Percentiles rank a stretch among this genome's conserved stretches.
Conservation (phyloP, 2,329 filamentous ascomycete species). For the Apiospora arundinis region DNA sequence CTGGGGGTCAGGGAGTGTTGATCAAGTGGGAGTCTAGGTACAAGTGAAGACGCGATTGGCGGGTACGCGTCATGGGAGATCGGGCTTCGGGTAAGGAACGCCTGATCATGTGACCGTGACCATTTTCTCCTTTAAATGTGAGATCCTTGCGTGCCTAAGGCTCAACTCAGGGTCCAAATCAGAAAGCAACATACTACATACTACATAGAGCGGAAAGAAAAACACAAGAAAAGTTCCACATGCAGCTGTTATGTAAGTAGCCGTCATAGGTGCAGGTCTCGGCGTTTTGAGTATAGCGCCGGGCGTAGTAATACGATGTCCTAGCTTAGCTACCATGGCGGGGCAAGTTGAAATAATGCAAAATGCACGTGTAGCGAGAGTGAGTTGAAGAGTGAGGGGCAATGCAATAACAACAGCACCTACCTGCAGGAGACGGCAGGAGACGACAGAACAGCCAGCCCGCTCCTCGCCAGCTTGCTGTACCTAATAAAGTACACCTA, state of each 20-base stretch:
- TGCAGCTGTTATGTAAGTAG: conserved; percentile 11
- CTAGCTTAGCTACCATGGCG: background rate
- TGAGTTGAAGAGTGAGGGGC: background rate
- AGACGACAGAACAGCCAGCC: background rate
- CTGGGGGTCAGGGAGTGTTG: background rate
- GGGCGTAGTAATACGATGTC: background rate
- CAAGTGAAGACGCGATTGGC: background rate
- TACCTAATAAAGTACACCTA: background rate
- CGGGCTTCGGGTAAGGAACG: background rate
- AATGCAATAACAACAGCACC: conserved; percentile 2
- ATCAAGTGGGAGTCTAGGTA: background rate
- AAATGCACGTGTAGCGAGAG: background rate
- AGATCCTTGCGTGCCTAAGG: background rate
- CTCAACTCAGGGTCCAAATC: background rate
- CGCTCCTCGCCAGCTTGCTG: background rate
- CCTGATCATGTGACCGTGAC: background rate
- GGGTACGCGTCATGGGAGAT: background rate
- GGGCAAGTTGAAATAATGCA: background rate
- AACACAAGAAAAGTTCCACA: background rate
- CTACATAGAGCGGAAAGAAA: background rate
- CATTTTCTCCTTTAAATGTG: background rate
- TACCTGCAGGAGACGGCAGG: background rate
- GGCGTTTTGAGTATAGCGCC: conserved; percentile 19
- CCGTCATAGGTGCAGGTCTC: conserved; percentile 2
- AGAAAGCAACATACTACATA: background rate